Base-by-base conservation (phyloP, 257 asterid genomes). In the Jacaranda copaia region DNA sequence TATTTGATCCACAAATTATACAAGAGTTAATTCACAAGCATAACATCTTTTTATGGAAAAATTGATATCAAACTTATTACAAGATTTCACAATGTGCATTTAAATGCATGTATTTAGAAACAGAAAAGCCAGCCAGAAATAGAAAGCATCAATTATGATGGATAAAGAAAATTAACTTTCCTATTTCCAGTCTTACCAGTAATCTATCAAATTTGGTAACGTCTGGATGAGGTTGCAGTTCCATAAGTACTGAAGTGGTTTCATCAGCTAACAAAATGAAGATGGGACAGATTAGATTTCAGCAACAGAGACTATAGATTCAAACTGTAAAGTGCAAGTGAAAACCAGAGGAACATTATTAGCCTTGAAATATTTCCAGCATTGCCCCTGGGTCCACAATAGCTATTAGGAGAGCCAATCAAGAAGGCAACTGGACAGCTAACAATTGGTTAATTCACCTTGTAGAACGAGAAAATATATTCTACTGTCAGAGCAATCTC, bases 131-230 rank as follows among this genome's bases (percentile, higher is more conserved):
- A 67, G 46, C 63, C 55, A 58, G 59, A 62, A 80, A 76, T 48
- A 63, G 67, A 67, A 61, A 72, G 45, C 59, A 39, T 19, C 57
- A 61, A 73, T 51, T 46, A 62, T 46, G 64, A 46, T 63, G 68
- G 72, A 39, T 6, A 45, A 13, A 61, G 73, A 48, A 66, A 55
- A 66, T 64, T 74, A 57, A 74, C 68, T 53, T 56, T 19, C 80
- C 49, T 67, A 71, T 19, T 81, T 63, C 69, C 74, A 68, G 73
- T 64, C 93, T 88, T 88, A 95, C 99, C 97, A 95, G 77, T 73
- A 93, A 85, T 74, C 96, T 85, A 75, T 89, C 98, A 83, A 93
- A 90, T 88, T 84, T 86, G 78, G 90, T 81, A 86, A 65, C 86
- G 77, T 78, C 87, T 20, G 87, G 88, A 85, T 82, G 87, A 78